Evolutionary conservation across 1,139 yeast genomes (phyloP), one percentile per base, ranked within the genome.

Genomic region (Scheffersomyces insectosa): DNA sequence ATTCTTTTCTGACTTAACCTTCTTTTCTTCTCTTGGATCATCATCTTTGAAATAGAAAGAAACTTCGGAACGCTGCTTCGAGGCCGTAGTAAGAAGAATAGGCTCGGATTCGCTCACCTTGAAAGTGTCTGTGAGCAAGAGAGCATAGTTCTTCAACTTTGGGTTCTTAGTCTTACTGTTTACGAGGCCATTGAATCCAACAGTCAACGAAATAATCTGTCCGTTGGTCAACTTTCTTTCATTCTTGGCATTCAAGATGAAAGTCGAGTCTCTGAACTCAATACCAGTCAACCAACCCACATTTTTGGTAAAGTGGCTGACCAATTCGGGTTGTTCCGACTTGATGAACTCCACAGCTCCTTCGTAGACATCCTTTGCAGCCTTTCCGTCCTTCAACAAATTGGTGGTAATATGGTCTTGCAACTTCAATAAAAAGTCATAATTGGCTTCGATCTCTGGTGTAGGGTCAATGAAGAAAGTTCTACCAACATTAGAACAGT

Each of bases 401-500:
- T 56, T 57, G 6, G 71, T 61, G 11, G 82, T 65, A 27, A 89
- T 77, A 57, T 84, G 82, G 41, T 72, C 70, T 62, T 88, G 95
- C 47, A 90, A 77, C 39, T 76, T 75, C 42, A 88, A 66, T 52
- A 91, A 70, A 55, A 88, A 83, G 47, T 86, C 93, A 63, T 91
- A 93, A 63, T 88, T 85, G 40, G 72, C 71, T 52, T 87, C 95
- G 74, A 89, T 84, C 50, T 82, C 84, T 43, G 82, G 79, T 4
- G 95, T 79, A 10, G 98, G 98, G 60, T 90, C 96, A 59, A 93
- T 88, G 59, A 93, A 72, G 57, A 88, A 93, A 1, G 97, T 88
- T 64, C 99, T 79, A 10, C 86, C 93, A 41, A 91, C 72, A 56
- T 88, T 89, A 3, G 97, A 85, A 65, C 97, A 89, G 65, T 93